Evolutionary conservation across 345 rosid species (phyloP), one percentile per base, ranked within the genome.

Genomic region (Populus euphratica): DNA sequence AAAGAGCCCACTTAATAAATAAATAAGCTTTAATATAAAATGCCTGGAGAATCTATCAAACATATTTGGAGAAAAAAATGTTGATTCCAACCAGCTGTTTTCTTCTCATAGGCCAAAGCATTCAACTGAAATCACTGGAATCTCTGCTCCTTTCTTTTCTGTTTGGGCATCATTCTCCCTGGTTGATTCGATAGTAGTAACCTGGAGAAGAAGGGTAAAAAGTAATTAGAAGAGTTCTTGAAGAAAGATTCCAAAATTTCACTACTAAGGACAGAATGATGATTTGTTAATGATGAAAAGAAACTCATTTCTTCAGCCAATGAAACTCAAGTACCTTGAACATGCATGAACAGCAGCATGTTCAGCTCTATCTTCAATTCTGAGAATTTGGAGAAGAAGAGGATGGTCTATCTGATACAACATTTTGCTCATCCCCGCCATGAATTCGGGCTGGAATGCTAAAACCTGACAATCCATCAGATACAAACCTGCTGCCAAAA

Each of bases 381-480:
- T 81, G 82, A 66, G 87, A 85, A 81, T 75, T 76, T 70, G 91
- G 83, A 75, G 86, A 86, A 83, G 91, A 85, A 81, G 92, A 82
- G 72, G 91, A 80, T 29, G 88, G 86, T 80, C 80, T 83, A 61
- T 86, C 83, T 17, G 87, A 86, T 72, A 79, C 85, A 69, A 79
- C 82, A 78, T 78, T 71, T 44, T 81, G 81, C 17, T 81, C 84
- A 69, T 80, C 89, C 39, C 86, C 88, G 21, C 91, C 90, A 54
- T 85, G 91, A 77, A 88, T 83, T 73, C 84, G 78, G 1, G 83
- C 80, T 3, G 90, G 91, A 77, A 89, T 81, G 79, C 81, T 74
- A 71, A 85, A 88, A 20, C 89, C 85, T 35, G 85, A 81, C 85
- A 91, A 62, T 31, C 91, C 92, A 23, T 90, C 88, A 56, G 92